These are phyloP conservation scores for Silene uniflora DNA, from an alignment of 148 eudicot species.

Conservation along the genomic window DNA sequence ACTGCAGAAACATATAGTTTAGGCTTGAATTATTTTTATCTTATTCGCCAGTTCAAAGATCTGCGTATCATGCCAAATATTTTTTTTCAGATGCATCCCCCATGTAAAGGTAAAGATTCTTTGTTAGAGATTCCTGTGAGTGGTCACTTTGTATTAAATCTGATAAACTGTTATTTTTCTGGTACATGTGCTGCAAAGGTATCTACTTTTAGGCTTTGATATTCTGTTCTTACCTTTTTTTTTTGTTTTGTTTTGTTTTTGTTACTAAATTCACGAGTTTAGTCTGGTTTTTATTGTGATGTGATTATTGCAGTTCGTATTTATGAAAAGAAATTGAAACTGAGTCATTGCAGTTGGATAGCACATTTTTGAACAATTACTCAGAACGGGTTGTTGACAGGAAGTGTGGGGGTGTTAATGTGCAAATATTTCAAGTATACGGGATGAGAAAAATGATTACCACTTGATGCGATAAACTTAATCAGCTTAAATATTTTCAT, in stretches of 20 bases:
- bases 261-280: neutral
- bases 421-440: slow-evolving; percentile 8
- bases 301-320: slow-evolving; percentile 4
- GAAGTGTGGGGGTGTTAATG: neutral
- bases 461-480: neutral
- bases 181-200: neutral
- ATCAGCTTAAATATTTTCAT: neutral
- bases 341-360: slow-evolving; percentile 6
- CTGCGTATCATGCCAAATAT: neutral
- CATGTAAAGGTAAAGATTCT: slow-evolving; percentile 2
- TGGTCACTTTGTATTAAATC: slow-evolving; percentile 3
- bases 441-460: slow-evolving; percentile 15
- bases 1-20: neutral
- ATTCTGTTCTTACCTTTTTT: neutral
- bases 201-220: neutral
- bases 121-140: slow-evolving; percentile 1
- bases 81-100: slow-evolving; percentile 9
- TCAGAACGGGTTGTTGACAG: neutral
- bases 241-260: no score
- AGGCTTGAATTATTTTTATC: neutral
- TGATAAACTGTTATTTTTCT: neutral
- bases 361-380: no score
- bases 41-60: neutral
- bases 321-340: neutral
- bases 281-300: neutral